Percentiles rank a stretch among this genome's conserved stretches.
phyloP scores from a whole-genome alignment of 257 asterid species.

The Nicotiana noctiflora region DNA sequence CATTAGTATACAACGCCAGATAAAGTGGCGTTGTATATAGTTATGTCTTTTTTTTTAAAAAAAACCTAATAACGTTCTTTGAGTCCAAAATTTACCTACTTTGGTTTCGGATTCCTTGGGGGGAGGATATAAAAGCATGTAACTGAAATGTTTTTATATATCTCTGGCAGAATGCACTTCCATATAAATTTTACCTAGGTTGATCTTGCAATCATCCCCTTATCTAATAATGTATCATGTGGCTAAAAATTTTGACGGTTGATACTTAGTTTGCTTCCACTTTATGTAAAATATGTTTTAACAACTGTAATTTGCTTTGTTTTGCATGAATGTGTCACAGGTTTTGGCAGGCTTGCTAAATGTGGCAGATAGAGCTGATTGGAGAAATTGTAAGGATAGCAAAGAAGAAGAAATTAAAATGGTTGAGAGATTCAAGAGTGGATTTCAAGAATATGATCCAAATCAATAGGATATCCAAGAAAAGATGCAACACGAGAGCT shows the following conservation, averaged over 20 bases:
- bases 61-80: no score
- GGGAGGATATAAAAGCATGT: background rate
- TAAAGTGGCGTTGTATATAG: no score
- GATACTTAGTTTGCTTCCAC: background rate
- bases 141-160: background rate
- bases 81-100: no score
- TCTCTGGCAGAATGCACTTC: background rate
- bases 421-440: constrained; percentile 59
- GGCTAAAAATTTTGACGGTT: background rate
- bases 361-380: constrained; percentile 83
- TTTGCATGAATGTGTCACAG: constrained; percentile 27
- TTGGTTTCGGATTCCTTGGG: no score
- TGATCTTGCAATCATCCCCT: background rate
- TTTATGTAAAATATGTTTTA: background rate
- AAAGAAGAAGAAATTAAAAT: constrained; percentile 72
- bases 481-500: constrained; percentile 16
- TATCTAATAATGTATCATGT: background rate
- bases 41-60: no score
- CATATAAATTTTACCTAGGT: background rate
- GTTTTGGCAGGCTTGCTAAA: constrained; percentile 92
- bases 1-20: no score
- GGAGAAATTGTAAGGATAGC: constrained; percentile 79
- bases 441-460: constrained; percentile 58
- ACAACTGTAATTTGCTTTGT: background rate
- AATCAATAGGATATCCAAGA: constrained; percentile 31